phyloP scores from a whole-genome alignment of 306 rosid species.

The Quercus aquifolioides region DNA sequence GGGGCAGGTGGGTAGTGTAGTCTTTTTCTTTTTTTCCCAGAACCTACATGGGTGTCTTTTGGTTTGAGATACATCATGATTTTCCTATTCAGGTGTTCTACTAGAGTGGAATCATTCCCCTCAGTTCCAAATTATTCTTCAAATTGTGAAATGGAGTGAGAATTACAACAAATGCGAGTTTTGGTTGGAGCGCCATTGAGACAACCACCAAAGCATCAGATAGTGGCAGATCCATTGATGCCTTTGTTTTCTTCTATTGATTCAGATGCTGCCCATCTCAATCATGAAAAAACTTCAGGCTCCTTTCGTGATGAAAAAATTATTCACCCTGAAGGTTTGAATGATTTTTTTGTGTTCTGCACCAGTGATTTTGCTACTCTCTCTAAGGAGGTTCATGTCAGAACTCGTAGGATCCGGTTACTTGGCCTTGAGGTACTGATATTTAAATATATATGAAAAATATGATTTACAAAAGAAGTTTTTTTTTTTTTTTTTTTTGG shows the following conservation, averaged over 20 bases:
- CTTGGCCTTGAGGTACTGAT: slow-evolving; percentile 86
- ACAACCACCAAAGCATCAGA: slow-evolving; percentile 78
- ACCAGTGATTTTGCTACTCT: slow-evolving; percentile 91
- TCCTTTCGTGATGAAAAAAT: slow-evolving; percentile 47
- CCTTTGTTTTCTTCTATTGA: slow-evolving; percentile 57
- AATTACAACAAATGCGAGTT: slow-evolving; percentile 80
- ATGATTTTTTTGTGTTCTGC: slow-evolving; percentile 64
- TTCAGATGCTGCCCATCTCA: slow-evolving; percentile 42
- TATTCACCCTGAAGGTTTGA: slow-evolving; percentile 66
- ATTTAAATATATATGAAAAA: background rate
- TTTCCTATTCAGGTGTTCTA: slow-evolving; percentile 65
- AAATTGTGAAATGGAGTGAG: slow-evolving; percentile 50
- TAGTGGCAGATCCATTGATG: slow-evolving; percentile 58
- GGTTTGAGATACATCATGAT: slow-evolving; percentile 8
- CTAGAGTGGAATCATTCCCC: slow-evolving; percentile 80
- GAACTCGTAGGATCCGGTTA: slow-evolving; percentile 88
- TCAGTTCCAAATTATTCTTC: slow-evolving; percentile 64
- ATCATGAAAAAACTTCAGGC: slow-evolving; percentile 41
- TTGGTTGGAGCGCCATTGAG: slow-evolving; percentile 71
- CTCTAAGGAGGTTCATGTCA: slow-evolving; percentile 75
- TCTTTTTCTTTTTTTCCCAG: background rate
- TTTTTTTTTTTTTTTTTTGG: slow-evolving; percentile 1
- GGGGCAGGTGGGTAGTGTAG: too few species aligned
- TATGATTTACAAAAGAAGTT: background rate
- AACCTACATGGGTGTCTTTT: background rate